Evolutionary conservation across 768 basidiomycete genomes (phyloP), one percentile per base, ranked within the genome.

Genomic region (Rubroboletus satanas): DNA sequence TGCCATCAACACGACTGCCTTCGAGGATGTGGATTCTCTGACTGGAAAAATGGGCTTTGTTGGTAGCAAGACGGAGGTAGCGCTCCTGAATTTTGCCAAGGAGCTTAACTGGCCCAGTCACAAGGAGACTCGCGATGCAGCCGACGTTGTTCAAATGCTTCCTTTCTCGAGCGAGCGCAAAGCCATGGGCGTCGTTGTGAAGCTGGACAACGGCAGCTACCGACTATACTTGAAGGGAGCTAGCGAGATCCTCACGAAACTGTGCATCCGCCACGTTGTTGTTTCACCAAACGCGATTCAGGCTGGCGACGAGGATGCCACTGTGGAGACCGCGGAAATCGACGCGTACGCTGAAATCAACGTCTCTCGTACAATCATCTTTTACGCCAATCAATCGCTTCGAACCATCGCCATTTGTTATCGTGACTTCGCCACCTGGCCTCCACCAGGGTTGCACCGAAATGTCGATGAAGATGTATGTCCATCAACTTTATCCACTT

Each of bases 351-450:
- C 86, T 14, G 76, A 78, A 55, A 87, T 88, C 65, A 98, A 98
- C 67, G 92, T 98, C 68, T 81, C 79, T 28, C 82, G 91, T 44
- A 98, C 96, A 14, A 98, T 95, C 72, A 95, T 96, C 61, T 96
- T 97, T 73, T 98, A 99, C 70, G 95, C 95, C 64, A 95, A 95
- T 71, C 96, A 98, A 74, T 89, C 85, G 12, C 84, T 98, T 10
- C 84, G 96, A 47, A 98, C 97, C 2, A 91, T 99, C 61, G 93
- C 95, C 1, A 73, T 98, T 43, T 97, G 95, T 70, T 98, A 98
- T 67, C 81, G 85, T 45, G 95, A 99, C 66, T 86, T 97, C 54
- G 69, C 83, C 6, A 70, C 75, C 1, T 98, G 96, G 95, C 96
- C 96, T 11, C 94, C 95, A 5, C 52, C 60, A 14, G 79, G 77